Base-by-base conservation (phyloP, 2,329 filamentous ascomycete species). In the Curvularia lunata region DNA sequence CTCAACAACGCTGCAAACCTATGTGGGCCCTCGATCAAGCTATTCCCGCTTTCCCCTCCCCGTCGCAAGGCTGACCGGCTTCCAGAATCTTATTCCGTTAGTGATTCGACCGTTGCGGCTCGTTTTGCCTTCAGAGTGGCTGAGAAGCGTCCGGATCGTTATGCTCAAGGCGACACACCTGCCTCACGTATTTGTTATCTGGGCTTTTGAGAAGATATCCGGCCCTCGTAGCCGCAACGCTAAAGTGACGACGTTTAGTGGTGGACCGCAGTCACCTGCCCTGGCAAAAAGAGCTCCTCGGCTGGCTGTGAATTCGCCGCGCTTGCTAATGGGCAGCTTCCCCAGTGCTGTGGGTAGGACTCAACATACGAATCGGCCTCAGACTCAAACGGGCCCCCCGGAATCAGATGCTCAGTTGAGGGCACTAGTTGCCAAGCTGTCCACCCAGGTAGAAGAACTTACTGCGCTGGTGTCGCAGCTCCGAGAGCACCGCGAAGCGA, bases 81-180 rank as follows among this genome's bases (percentile, higher is more conserved):
- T 58, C 56, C 64, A 86, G 84, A 95, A 94, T 74, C 83, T 95
- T 38, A 80, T 94, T 43, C 88, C 91, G 7, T 81, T 93, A 54
- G 77, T 88, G 60, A 87, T 93, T 70, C 85, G 91, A 16, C 91
- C 91, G 0, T 81, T 92, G 58, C 84, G 90, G 56, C 81, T 93
- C 43, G 82, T 92, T 63, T 74, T 92, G 48, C 82, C 87, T 6
- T 84, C 87, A 2, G 84, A 88, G 61, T 79, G 83, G 57, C 84
- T 93, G 65, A 87, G 91, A 49, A 79, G 79, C 30, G 80, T 83
- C 54, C 82, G 85, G 46, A 87, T 88, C 58, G 69, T 86, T 41
- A 71, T 87, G 45, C 80, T 88, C 57, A 85, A 85, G 70, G 80
- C 80, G 48, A 86, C 85, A 2, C 85, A 88, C 73, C 79, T 86